Evolutionary conservation across 768 basidiomycete species (phyloP), one percentile per base, ranked within the genome.

Genomic region (Hygrophorus russula): DNA sequence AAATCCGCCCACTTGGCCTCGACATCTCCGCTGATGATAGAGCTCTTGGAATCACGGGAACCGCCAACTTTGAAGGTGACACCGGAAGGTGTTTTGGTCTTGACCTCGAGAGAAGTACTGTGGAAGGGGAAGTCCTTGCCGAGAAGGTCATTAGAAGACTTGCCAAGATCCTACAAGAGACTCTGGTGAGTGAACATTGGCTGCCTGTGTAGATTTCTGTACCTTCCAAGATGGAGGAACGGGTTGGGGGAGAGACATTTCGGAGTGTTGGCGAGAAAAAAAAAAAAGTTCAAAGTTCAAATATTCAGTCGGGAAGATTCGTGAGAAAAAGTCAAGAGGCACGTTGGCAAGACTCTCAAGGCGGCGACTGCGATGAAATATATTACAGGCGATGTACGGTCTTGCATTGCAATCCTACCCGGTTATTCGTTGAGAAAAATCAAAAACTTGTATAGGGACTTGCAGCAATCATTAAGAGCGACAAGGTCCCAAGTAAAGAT

Each of bases 141-240:
- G 55, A 99, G 74, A 50, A 98, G 69, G 77, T 98, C 94, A 58
- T 81, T 88, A 66, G 91, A 89, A 53, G 91, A 92, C 78, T 97
- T 98, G 67, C 94, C 94, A 54, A 91, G 82, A 65, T 91, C 88
- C 88, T 91, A 53, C 34, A 18, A 30, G 44, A 1, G 12, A 15
- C 7, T 1, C n/a, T 11, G 17, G 37, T 4, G 17, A 8, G n/a
- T 10, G 12, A 43, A 12, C 24, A 10, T 12, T 2, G 33, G 17
- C 34, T 35, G n/a, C 28, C 4, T 24, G 30, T 19, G 18, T 20
- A 12, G 42, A 39, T 30, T 29, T n/a, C 61, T 65, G 29, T 52
- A 83, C 91, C 80, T 93, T 93, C 91, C 91, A 96, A 59, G 88
- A 91, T 46, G 91, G 92, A 63, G 91, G 92, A 55, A 96, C 92